Percentiles rank a stretch among this genome's conserved stretches.
Conservation (phyloP, 805 yeast species). For the Kluyveromyces siamensis region DNA sequence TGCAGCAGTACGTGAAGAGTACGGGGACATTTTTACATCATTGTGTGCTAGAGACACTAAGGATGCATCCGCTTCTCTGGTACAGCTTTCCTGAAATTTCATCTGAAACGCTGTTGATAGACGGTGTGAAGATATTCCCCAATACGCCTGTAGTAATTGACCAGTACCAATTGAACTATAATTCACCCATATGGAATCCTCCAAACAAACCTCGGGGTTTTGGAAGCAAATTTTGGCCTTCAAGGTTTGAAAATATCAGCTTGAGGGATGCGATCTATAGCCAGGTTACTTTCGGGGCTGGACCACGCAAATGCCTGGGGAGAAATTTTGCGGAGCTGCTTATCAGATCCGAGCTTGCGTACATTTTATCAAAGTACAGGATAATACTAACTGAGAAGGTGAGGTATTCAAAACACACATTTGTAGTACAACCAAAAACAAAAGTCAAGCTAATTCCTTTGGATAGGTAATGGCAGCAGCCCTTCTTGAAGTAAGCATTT, state of each 20-base stretch:
- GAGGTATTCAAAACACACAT: not conserved
- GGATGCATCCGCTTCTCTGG: not conserved
- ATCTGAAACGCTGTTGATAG: not conserved
- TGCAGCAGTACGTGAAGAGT: not conserved
- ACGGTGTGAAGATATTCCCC: not conserved
- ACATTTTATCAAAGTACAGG: not conserved
- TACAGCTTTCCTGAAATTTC: not conserved
- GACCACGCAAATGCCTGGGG: not conserved
- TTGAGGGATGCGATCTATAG: not conserved
- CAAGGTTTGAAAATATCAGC: not conserved
- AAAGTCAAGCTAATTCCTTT: not conserved
- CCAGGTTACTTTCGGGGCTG: not conserved
- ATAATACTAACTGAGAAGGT: not conserved
- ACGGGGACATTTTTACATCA: not conserved
- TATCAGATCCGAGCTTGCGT: not conserved
- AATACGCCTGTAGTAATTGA: not conserved
- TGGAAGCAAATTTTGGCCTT: not conserved
- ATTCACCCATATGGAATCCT: not conserved
- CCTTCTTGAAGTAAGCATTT: too few relatives aligned
- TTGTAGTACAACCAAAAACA: not conserved
- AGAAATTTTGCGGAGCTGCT: not conserved
- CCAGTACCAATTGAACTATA: not conserved
- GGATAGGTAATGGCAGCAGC: too few relatives aligned
- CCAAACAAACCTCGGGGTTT: not conserved
- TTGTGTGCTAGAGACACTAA: not conserved